Evolutionary conservation across 352 stramenopile genomes (phyloP).

Genomic region (Globisporangium radiosum): DNA sequence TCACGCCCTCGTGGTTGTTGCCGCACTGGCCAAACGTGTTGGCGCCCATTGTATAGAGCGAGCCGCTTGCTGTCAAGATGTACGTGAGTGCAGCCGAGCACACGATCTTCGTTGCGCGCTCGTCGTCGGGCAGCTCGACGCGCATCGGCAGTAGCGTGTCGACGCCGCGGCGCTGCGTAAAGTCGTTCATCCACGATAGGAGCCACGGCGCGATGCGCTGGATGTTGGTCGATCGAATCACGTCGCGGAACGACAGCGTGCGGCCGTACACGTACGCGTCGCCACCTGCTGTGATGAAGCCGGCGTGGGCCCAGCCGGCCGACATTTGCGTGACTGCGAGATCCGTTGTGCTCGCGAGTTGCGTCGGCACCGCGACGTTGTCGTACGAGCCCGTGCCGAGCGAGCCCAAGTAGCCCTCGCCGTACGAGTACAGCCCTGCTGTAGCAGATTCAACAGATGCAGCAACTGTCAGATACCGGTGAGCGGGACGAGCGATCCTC

Average conservation of each 20-base stretch:
- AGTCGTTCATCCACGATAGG: conserved; percentile 61
- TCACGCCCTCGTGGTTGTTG: conserved; percentile 51
- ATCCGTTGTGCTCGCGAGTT: conserved; percentile 32
- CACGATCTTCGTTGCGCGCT: conserved; percentile 69
- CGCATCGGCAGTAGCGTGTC: conserved; percentile 54
- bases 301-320: conserved; percentile 69
- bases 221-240: conserved; percentile 83
- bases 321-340: conserved; percentile 59
- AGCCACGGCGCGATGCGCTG: conserved; percentile 69
- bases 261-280: conserved; percentile 71
- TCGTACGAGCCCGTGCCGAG: conserved; percentile 67
- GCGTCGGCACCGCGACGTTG: conserved; percentile 34
- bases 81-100: conserved; percentile 78
- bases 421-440: conserved; percentile 65
- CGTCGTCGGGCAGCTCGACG: conserved; percentile 52
- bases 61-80: conserved; percentile 67
- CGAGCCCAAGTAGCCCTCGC: conserved; percentile 69
- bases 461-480: neutral
- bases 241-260: conserved; percentile 78
- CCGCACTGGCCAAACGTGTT: conserved; percentile 83
- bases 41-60: conserved; percentile 69
- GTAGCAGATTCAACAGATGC: neutral
- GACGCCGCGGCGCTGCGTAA: conserved; percentile 53
- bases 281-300: conserved; percentile 63
- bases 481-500: neutral